These are phyloP conservation scores for Ichthyophthirius multifiliis DNA, from an alignment of 169 alveolate genomes.

Conservation along the genomic window DNA sequence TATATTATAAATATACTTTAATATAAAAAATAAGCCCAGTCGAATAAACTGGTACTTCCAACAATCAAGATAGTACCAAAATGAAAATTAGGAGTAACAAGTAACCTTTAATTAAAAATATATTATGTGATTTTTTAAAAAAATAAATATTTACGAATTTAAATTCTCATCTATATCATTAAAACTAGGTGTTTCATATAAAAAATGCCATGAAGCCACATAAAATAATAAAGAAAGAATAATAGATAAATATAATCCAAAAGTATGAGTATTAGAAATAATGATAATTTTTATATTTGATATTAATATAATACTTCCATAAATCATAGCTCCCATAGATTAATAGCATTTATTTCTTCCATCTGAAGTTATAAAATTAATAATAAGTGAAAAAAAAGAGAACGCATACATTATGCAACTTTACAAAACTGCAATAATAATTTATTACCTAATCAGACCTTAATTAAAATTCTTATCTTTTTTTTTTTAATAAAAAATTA, in stretches of 20 bases:
- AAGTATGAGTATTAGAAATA: slow-evolving; percentile 35
- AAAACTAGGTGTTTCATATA: not conserved
- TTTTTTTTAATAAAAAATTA: too few species aligned
- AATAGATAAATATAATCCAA: slow-evolving; percentile 9
- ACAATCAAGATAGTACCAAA: not conserved
- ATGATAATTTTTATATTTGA: slow-evolving; percentile 43
- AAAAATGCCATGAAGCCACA: slow-evolving; percentile 16
- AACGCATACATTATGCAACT: slow-evolving; percentile 33
- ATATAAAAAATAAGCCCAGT: not conserved
- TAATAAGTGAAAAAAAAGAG: slow-evolving; percentile 24
- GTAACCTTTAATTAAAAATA: too few species aligned
- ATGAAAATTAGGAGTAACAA: slow-evolving; percentile 4
- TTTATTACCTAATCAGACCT: slow-evolving; percentile 35
- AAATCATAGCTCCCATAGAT: slow-evolving; percentile 50
- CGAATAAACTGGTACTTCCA: not conserved
- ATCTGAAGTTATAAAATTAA: slow-evolving; percentile 8
- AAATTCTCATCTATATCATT: slow-evolving; percentile 22
- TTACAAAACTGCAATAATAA: slow-evolving; percentile 30
- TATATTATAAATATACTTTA: too few species aligned
- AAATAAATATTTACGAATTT: too few species aligned
- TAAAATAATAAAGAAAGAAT: slow-evolving; percentile 16
- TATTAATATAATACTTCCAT: slow-evolving; percentile 41
- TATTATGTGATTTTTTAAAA: too few species aligned
- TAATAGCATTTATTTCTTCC: slow-evolving; percentile 40
- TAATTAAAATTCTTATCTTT: slow-evolving; percentile 39